Evolutionary conservation across 257 asterid species (phyloP).

Genomic region (Apocynum venetum): DNA sequence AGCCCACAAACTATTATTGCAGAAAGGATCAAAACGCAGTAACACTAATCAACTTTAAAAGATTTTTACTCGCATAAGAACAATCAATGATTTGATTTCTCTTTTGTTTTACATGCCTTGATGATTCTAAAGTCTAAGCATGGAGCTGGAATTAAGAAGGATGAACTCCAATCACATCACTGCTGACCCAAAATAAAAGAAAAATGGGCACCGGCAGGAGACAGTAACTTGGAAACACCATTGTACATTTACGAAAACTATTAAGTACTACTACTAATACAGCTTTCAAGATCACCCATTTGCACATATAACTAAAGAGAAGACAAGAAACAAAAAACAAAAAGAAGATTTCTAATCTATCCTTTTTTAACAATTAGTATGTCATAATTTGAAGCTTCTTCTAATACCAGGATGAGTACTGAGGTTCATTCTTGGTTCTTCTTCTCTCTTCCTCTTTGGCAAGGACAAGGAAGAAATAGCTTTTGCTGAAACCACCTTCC

Average conservation of each 20-base stretch:
- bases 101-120: background rate
- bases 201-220: background rate
- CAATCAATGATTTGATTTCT: background rate
- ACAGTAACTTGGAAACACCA: background rate
- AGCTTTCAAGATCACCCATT: background rate
- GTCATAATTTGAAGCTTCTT: conserved; percentile 37
- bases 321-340: background rate
- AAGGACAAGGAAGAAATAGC: conserved; percentile 55
- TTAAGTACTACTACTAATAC: background rate
- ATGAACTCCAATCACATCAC: background rate
- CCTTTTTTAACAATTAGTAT: background rate
- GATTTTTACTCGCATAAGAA: background rate
- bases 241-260: background rate
- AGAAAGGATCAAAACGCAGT: background rate
- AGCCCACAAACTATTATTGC: background rate
- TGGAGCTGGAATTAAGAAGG: background rate
- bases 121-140: background rate
- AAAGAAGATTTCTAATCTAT: no score
- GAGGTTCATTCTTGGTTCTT: conserved; percentile 28
- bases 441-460: conserved; percentile 58
- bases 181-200: background rate
- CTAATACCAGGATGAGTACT: conserved; percentile 27
- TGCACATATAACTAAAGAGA: background rate
- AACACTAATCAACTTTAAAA: background rate
- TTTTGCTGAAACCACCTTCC: conserved; percentile 62